Evolutionary conservation across 768 basidiomycete species (phyloP), one percentile per base, ranked within the genome.

Genomic region (Cytidiella melzeri): DNA sequence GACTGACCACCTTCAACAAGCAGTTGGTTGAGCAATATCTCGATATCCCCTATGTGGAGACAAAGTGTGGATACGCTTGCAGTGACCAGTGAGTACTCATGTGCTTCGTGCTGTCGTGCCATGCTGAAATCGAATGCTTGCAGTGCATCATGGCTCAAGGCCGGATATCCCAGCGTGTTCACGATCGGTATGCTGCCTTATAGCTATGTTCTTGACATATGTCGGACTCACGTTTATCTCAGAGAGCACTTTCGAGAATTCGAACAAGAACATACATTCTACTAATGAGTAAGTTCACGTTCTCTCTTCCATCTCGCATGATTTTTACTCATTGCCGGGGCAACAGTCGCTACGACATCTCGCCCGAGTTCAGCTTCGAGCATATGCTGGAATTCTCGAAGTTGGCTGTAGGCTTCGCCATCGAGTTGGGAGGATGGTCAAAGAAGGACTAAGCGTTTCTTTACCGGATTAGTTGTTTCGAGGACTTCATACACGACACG

Each of bases 61-160:
- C 93, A 49, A 75, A 85, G 72, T 95, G 93, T 69, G 91, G 88
- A 28, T 95, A 96, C 61, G 92, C 91, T 45, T 96, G 92, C 74
- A 90, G 87, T 57, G 92, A 95, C 67, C 92, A 94, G 87, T 91
- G 69, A 62, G 74, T 53, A 34, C 43, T 57, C 56, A 34, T 43
- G 52, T 56, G 60, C 56, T 58, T 56, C 46, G 48, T 53, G n/a
- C n/a, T n/a, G n/a, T n/a, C n/a, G n/a, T n/a, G n/a, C n/a, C n/a
- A n/a, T n/a, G n/a, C n/a, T n/a, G n/a, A n/a, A n/a, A n/a, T n/a
- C n/a, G n/a, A n/a, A n/a, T n/a, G 46, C 57, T 43, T 55, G 72
- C 75, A 77, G 75, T 60, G 90, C 90, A 58, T 88, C 88, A 26
- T 93, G 89, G 89, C 68, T 67, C 48, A 88, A 85, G 70, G 89